phyloP scores from a whole-genome alignment of 2,329 filamentous ascomycete genomes.

The Fusarium luffae region DNA sequence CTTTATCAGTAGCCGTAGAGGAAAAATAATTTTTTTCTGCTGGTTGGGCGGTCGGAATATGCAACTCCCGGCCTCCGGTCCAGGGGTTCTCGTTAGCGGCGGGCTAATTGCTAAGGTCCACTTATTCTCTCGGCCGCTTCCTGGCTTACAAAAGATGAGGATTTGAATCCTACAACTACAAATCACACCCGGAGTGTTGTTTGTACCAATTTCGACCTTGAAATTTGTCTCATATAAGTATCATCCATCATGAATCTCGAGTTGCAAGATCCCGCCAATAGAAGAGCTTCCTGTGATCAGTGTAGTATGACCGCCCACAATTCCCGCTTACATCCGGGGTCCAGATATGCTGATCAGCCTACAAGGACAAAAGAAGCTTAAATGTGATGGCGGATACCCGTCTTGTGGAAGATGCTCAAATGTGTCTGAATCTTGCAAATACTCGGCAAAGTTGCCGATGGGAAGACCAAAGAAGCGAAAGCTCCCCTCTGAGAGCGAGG shows the following conservation, averaged over 20 bases:
- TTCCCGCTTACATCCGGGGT: conserved; percentile 10
- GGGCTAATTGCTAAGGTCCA: conserved; percentile 5
- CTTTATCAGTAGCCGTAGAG: conserved; percentile 41
- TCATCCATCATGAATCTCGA: conserved; percentile 13
- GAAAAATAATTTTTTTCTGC: conserved; percentile 47
- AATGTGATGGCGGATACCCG: conserved; percentile 43
- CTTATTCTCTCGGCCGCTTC: conserved; percentile 14
- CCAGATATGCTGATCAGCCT: conserved; percentile 11
- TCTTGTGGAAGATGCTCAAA: conserved; percentile 35
- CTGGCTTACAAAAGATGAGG: conserved; percentile 25
- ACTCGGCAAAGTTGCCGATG: conserved; percentile 42
- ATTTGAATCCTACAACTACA: conserved; percentile 16
- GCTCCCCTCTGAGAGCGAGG: conserved; percentile 14
- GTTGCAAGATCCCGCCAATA: conserved; percentile 28
- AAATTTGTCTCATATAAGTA: fast-evolving
- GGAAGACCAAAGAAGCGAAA: conserved; percentile 45
- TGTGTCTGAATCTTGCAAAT: conserved; percentile 31
- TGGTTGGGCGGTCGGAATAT: conserved; percentile 51
- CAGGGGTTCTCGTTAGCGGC: conserved; percentile 5
- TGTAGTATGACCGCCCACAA: conserved; percentile 33
- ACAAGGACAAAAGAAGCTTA: conserved; percentile 45
- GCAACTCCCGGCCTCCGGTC: conserved; percentile 49
- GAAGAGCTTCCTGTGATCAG: conserved; percentile 45
- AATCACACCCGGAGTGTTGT: neutral
- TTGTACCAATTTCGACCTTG: neutral